Evolutionary conservation across 192 early-diverging fungal species (phyloP), one percentile per base, ranked within the genome.

Genomic region (Coemansia sp.): DNA sequence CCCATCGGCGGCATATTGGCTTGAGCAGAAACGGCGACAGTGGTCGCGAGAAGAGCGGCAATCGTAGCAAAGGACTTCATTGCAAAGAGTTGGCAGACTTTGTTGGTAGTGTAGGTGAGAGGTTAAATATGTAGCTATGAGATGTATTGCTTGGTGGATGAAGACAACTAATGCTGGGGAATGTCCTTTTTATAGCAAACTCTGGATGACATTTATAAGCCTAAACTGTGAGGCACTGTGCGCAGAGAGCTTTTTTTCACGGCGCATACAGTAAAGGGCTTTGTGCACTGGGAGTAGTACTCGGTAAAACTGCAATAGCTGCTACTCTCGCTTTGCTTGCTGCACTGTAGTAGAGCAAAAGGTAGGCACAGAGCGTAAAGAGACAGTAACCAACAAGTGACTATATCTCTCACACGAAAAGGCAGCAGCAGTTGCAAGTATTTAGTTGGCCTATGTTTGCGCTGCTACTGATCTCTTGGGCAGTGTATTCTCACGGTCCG

Each of bases 21-120:
- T 70, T 80, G 78, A 10, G 78, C 79, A 9, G 70, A 55, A 14
- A 73, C 79, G n/a, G 74, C 61, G 23, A 75, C 45, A 3, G 63
- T 53, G 7, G 78, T 66, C 14, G 73, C 78, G 25, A 80, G 51
- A n/a, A 75, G 41, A 34, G 74, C 38, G 38, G 74, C 42, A 29
- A 73, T 41, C 29, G 57, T 38, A 69, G 75, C 64, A 50, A 82
- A 63, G 29, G 71, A 70, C 65, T 82, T 76, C 79, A 82, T 82
- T 38, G 42, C 29, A 34, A 14, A 12, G 34, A 21, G 8, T 17
- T 23, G 17, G 4, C 59, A 38, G 29, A 29, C 15, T 44, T 48
- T 62, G 57, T 48, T 69, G 41, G 6, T 62, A 12, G 36, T 69
- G 15, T 7, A 51, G 29, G 34, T 34, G 34, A 34, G 15, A 10